Percentiles rank a stretch among this genome's conserved stretches.
Conservation (phyloP, 1,284 basidiomycete species). For the Entoloma clypeatum region DNA sequence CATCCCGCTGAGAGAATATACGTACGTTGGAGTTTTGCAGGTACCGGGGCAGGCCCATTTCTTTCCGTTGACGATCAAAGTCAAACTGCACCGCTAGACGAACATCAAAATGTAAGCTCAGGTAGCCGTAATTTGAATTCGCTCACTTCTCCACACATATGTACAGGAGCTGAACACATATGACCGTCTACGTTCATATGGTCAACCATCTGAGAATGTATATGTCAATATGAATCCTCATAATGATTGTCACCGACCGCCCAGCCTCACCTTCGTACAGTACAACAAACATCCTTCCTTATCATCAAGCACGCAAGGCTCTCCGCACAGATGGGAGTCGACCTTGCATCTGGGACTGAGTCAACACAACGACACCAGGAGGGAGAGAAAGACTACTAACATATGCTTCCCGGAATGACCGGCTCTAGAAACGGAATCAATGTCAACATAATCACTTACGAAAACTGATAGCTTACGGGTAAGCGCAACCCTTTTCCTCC, state of each 20-base stretch:
- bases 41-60: constrained; percentile 38
- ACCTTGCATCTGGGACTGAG: constrained; percentile 40
- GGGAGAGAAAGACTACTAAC: constrained; percentile 26
- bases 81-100: constrained; percentile 42
- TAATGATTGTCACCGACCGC: no score
- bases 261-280: constrained; percentile 54
- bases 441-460: not conserved
- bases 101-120: not conserved
- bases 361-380: not conserved
- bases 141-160: constrained; percentile 53
- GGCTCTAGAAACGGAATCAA: constrained; percentile 34
- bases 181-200: constrained; percentile 46
- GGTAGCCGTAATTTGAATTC: not conserved
- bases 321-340: constrained; percentile 49
- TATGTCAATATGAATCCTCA: not conserved
- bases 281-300: constrained; percentile 44
- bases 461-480: constrained; percentile 32
- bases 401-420: constrained; percentile 54
- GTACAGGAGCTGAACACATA: constrained; percentile 47
- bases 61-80: constrained; percentile 31
- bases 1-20: constrained; percentile 2
- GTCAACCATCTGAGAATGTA: constrained; percentile 30
- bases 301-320: constrained; percentile 38
- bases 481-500: constrained; percentile 34
- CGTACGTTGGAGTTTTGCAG: constrained; percentile 44